These are phyloP conservation scores for Backusella tarrabulga DNA, from an alignment of 192 early-diverging fungal species.

Conservation along the genomic window DNA sequence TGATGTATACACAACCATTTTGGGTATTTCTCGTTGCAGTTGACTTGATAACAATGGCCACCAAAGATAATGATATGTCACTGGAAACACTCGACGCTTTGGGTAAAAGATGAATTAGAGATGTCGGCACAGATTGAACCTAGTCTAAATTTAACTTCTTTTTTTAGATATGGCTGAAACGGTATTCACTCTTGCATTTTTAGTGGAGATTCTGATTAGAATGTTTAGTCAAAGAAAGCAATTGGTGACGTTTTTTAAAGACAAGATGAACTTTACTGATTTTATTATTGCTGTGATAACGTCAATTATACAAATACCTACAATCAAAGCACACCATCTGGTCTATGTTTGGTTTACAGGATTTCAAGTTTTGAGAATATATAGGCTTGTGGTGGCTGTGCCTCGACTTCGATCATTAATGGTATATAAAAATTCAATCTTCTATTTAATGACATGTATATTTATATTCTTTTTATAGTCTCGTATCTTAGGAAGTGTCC, in stretches of 20 bases:
- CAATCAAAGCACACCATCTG: constrained; percentile 33
- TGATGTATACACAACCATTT: constrained; percentile 29
- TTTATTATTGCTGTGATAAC: constrained; percentile 46
- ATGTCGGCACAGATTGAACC: neutral
- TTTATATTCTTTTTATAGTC: constrained; percentile 28
- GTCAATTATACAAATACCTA: constrained; percentile 51
- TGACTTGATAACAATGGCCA: constrained; percentile 51
- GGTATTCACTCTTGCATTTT: constrained; percentile 48
- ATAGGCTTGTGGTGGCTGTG: constrained; percentile 48
- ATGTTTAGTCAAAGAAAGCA: constrained; percentile 32
- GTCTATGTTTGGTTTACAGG: constrained; percentile 51
- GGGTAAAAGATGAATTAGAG: constrained; percentile 18
- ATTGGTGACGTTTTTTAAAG: constrained; percentile 40
- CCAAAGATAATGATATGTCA: constrained; percentile 35
- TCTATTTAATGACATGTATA: neutral
- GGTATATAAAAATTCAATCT: constrained; percentile 29
- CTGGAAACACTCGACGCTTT: constrained; percentile 16
- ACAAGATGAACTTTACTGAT: constrained; percentile 46
- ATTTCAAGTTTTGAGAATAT: constrained; percentile 53
- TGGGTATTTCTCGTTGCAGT: constrained; percentile 46
- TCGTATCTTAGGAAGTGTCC: constrained; percentile 53
- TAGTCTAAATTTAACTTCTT: neutral
- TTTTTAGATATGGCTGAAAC: constrained; percentile 38
- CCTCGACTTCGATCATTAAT: constrained; percentile 45
- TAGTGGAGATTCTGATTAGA: constrained; percentile 47